Percentiles rank a stretch among this genome's conserved stretches.
These are phyloP conservation scores for Achaetomium macrosporum DNA, from an alignment of 2,329 filamentous ascomycete species.

Conservation along the genomic window DNA sequence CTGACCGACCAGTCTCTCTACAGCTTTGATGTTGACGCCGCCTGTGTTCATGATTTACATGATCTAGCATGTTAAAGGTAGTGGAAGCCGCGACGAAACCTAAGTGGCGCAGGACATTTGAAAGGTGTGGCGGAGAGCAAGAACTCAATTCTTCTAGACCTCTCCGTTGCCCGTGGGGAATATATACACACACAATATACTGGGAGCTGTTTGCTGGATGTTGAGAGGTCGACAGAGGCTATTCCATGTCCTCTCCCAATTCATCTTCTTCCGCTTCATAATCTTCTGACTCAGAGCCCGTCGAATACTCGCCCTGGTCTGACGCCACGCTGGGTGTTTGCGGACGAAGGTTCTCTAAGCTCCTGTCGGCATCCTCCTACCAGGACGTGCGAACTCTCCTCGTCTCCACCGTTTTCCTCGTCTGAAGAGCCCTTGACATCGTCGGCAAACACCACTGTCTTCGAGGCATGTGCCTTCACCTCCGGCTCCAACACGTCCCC, in stretches of 20 bases:
- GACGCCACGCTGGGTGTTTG: slow-evolving; percentile 14
- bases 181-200: no score
- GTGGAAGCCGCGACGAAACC: no score
- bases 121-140: no score
- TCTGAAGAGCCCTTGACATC: slow-evolving; percentile 37
- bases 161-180: no score
- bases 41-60: no score
- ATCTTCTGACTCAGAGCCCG: slow-evolving; percentile 25
- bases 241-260: slow-evolving; percentile 23
- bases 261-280: slow-evolving; percentile 30
- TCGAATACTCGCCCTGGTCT: slow-evolving; percentile 8
- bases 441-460: slow-evolving; percentile 59
- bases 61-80: no score
- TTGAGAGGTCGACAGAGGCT: no score
- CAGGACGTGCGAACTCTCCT: slow-evolving; percentile 5
- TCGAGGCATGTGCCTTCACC: slow-evolving; percentile 38
- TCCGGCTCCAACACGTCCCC: slow-evolving; percentile 73
- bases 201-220: background rate
- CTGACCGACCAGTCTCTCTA: no score
- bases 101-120: no score
- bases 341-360: slow-evolving; percentile 9
- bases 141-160: no score
- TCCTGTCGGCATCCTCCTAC: slow-evolving; percentile 3
- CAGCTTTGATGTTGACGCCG: no score
- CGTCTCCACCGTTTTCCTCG: slow-evolving; percentile 6